Base-by-base conservation (phyloP, 768 basidiomycete species). In the Clitopilus hobsonii region DNA sequence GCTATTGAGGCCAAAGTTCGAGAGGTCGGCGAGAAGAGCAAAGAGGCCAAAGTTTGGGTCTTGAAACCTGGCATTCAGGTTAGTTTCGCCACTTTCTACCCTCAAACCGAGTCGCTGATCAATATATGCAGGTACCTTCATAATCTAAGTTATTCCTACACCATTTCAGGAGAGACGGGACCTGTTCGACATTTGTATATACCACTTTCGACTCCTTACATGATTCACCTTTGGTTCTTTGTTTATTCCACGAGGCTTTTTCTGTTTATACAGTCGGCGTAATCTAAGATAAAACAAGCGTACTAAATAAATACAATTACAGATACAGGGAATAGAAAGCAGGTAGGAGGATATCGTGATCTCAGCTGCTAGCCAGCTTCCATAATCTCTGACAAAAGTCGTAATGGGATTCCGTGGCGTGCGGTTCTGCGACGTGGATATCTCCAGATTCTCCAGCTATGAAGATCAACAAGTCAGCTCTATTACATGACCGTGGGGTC, bases 1-100 rank as follows among this genome's bases (percentile, higher is more conserved):
- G 83, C 89, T 3, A 84, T 94, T 45, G 89, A 91, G 67, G 84
- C 83, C 2, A 93, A 93, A 67, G 75, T 94, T 30, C 76, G 81
- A 47, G 89, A 92, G 67, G 79, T 92, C 11, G 77, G 82, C 14
- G 88, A 86, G 69, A 92, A 89, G 64, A 85, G 81, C 61, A 88
- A 81, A 65, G 80, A 83, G 55, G 83, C 77, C 71, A 89, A 82
- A 65, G 69, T 84, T 56, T 94, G 92, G 92, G 69, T 86, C 28
- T 75, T 93, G 26, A 88, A 84, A 61, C 69, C 75, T 50, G 58
- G 62, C 45, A 51, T 71, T 50, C 58, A 66, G 66, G 68, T 63
- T 30, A 38, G 64, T 61, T 32, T 41, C 22, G 28, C 22, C 18
- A 20, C 22, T 28, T 10, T 6, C 6, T 16, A 20, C 51, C 45